These are phyloP conservation scores for Gossypium arboreum DNA, from an alignment of 345 rosid species.

Conservation along the genomic window DNA sequence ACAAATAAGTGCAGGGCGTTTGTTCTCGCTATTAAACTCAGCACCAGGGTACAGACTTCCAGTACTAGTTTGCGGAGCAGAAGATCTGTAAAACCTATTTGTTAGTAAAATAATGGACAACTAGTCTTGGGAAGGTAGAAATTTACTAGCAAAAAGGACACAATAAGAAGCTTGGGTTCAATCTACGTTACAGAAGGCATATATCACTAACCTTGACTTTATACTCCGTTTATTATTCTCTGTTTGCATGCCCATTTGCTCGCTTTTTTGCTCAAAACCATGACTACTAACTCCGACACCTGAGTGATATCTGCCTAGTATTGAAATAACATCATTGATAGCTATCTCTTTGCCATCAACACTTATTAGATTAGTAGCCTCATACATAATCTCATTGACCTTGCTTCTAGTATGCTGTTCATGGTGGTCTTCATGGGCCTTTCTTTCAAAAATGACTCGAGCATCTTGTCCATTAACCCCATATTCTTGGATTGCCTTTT, in stretches of 20 bases:
- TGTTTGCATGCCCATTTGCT: constrained; percentile 24
- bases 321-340: constrained; percentile 12
- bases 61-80: constrained; percentile 29
- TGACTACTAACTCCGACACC: constrained; percentile 20
- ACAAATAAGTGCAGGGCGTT: constrained; percentile 53
- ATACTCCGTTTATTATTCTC: constrained; percentile 28
- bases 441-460: background rate
- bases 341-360: constrained; percentile 19
- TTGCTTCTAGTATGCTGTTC: constrained; percentile 15
- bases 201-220: constrained; percentile 47
- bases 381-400: constrained; percentile 21
- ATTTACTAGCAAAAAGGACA: constrained; percentile 12
- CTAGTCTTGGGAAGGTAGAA: constrained; percentile 22
- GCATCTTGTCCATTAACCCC: constrained; percentile 3
- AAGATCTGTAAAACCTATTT: constrained; percentile 46
- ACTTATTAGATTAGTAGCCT: constrained; percentile 10
- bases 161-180: constrained; percentile 19
- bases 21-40: constrained; percentile 34
- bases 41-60: constrained; percentile 37
- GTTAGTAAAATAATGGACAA: constrained; percentile 27
- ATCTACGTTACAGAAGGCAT: constrained; percentile 13
- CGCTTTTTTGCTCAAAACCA: constrained; percentile 26
- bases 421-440: constrained; percentile 3
- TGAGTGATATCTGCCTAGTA: constrained; percentile 1
- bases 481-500: background rate